A percentile compares a stretch with the other conserved stretches of the same genome.
Evolutionary conservation across 371 early-diverging fungal genomes (phyloP).

Genomic region (Parasitella parasitica): DNA sequence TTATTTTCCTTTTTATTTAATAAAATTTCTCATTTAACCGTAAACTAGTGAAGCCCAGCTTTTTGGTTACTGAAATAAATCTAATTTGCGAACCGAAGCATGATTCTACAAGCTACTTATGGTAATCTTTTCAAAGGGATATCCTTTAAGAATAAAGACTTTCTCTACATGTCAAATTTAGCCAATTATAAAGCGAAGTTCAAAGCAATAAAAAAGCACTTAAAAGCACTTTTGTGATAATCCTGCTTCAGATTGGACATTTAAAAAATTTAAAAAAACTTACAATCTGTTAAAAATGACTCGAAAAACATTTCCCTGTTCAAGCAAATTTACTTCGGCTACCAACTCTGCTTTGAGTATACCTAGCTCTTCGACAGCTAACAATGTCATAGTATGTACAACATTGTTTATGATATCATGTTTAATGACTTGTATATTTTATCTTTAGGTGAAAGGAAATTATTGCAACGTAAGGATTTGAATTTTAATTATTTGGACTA

Average conservation of each 20-base stretch:
- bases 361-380: conserved; percentile 5
- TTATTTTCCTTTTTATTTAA: no score
- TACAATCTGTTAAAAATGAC: conserved; percentile 10
- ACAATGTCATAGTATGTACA: conserved; percentile 10
- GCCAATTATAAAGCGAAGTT: conserved; percentile 11
- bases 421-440: conserved; percentile 11
- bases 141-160: no score
- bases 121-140: no score
- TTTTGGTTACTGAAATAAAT: no score
- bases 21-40: no score
- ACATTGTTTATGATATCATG: conserved; percentile 12
- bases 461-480: conserved; percentile 12
- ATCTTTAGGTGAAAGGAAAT: conserved; percentile 11
- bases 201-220: conserved; percentile 9
- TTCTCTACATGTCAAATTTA: conserved; percentile 13
- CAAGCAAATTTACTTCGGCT: neutral
- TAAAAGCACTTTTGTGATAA: conserved; percentile 15
- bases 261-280: conserved; percentile 14
- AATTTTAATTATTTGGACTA: conserved; percentile 5
- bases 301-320: conserved; percentile 10
- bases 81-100: no score
- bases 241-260: conserved; percentile 11
- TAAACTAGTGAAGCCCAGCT: no score
- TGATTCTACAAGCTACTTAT: no score
- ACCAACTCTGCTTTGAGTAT: conserved; percentile 7